Base-by-base conservation (phyloP, 2,329 filamentous ascomycete species). In the Septoria linicola region DNA sequence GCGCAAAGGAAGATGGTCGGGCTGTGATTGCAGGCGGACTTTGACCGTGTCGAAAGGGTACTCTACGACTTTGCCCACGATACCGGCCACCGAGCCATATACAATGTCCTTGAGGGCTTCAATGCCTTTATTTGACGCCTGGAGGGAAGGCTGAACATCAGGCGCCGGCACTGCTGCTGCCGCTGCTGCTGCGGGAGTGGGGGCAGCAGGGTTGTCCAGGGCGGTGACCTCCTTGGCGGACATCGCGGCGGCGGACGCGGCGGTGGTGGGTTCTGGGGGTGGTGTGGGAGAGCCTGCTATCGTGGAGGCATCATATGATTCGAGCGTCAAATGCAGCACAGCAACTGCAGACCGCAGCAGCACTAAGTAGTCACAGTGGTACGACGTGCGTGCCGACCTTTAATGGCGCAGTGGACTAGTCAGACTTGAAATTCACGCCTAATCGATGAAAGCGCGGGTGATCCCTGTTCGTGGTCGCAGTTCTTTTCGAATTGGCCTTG, bases 41-140 rank as follows among this genome's bases (percentile, higher is more conserved):
- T 99, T 99, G 70, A 99, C 85, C 0, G 93, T 99, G 73, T 99
- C 93, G 73, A 99, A 99, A 19, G 93, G 93, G 69, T 96, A 99
- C 70, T 99, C 93, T 67, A 99, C 92, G 70, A 92, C 89, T 76
- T 97, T 99, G 57, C 92, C 92, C 30, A 89, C 84, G 53, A 95
- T 82, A 54, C 93, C 93, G 49, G 92, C 91, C 72, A 91, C 82
- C 53, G 92, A 96, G 68, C 93, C 93, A 69, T 89, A 97, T 8
- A 85, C 67, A 49, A 99, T 82, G 66, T 97, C 91, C 70, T 96
- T 91, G 34, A 92, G 65, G 4, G 89, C 88, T 64, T 93, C 86
- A 23, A 77, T 60, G 42, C 77, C 77, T 63, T 82, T 77, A 35
- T 46, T 59, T 32, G 59, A 46, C 6, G 56, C 53, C 10, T 27